Evolutionary conservation across 73 alveolate species (phyloP).

Genomic region (Stentor coeruleus): DNA sequence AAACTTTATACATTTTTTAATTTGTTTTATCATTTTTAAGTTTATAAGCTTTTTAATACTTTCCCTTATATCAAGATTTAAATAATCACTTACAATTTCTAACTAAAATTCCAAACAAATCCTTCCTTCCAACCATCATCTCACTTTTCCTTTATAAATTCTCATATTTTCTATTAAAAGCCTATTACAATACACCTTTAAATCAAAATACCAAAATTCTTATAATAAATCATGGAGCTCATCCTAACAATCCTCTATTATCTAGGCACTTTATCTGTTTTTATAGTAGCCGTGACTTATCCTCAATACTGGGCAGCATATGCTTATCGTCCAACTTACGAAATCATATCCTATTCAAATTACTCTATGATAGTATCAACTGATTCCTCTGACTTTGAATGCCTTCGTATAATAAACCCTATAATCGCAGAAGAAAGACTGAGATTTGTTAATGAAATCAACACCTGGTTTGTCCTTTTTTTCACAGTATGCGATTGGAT

Average conservation of each 20-base stretch:
- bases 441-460: not conserved
- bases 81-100: not conserved
- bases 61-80: not conserved
- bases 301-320: not conserved
- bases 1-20: no score
- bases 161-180: not conserved
- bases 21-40: no score
- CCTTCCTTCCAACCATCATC: not conserved
- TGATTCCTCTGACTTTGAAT: not conserved
- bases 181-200: not conserved
- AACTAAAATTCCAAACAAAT: not conserved
- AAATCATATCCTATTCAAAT: not conserved
- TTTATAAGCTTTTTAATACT: not conserved
- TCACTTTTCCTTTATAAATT: not conserved
- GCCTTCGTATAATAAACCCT: not conserved
- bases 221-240: not conserved
- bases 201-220: no score
- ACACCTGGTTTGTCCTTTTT: constrained; percentile 3
- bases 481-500: constrained; percentile 16
- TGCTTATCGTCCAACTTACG: not conserved
- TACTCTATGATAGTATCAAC: not conserved
- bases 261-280: not conserved
- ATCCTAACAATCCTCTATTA: not conserved
- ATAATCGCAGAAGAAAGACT: not conserved
- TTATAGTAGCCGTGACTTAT: not conserved